Evolutionary conservation across 2,329 filamentous ascomycete genomes (phyloP).

Genomic region (Xylaria sp.): DNA sequence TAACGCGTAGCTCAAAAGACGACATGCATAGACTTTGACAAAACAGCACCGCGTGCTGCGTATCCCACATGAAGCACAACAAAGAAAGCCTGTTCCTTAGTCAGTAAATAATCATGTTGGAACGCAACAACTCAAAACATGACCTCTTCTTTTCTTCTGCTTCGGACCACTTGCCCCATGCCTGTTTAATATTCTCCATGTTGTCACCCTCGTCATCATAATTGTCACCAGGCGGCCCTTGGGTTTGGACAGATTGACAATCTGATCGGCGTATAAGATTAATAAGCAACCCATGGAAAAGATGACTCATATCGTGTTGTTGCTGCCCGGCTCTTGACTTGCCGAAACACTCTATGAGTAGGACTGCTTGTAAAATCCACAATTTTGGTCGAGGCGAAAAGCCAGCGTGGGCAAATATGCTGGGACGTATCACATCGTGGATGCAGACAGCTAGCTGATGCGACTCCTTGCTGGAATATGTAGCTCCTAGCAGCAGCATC

Average conservation of each 20-base stretch:
- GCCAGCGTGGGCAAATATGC: constrained; percentile 66
- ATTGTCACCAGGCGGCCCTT: constrained; percentile 29
- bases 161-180: constrained; percentile 65
- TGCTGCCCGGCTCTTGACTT: constrained; percentile 71
- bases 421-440: constrained; percentile 67
- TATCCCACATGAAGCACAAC: constrained; percentile 74
- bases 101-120: background rate
- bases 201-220: constrained; percentile 43
- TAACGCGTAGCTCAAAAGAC: constrained; percentile 68
- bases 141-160: constrained; percentile 68
- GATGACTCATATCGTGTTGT: constrained; percentile 70
- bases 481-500: constrained; percentile 68
- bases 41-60: constrained; percentile 71
- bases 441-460: constrained; percentile 71
- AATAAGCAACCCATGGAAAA: constrained; percentile 57
- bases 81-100: constrained; percentile 56
- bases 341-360: constrained; percentile 72
- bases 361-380: constrained; percentile 69
- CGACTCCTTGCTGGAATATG: constrained; percentile 67
- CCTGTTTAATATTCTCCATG: constrained; percentile 53
- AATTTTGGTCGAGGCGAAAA: constrained; percentile 69
- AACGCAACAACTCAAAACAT: background rate
- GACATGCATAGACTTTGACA: constrained; percentile 75
- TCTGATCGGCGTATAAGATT: constrained; percentile 53
- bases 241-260: constrained; percentile 50